Percentiles rank a stretch among this genome's conserved stretches.
Conservation (phyloP, 768 basidiomycete species). For the Leccinum broughii region DNA sequence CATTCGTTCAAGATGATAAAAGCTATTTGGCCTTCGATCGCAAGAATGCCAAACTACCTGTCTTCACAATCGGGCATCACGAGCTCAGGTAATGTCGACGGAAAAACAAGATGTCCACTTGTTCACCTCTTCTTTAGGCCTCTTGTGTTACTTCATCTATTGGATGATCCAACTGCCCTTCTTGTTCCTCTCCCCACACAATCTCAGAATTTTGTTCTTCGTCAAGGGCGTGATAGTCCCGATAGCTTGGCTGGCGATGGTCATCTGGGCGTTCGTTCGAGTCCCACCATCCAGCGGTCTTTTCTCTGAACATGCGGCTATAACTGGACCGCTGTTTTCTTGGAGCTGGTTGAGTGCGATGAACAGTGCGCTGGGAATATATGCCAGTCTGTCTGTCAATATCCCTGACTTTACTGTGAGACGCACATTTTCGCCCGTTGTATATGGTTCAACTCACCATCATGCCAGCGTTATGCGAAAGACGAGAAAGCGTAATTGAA, state of each 20-base stretch:
- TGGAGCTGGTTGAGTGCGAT: constrained; percentile 81
- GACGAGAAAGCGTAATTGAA: constrained; percentile 39
- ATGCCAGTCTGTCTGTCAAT: constrained; percentile 72
- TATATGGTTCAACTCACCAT: background rate
- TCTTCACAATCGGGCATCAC: constrained; percentile 60
- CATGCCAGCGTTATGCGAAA: constrained; percentile 66
- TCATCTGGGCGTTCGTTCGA: constrained; percentile 78
- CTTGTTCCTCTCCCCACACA: constrained; percentile 74
- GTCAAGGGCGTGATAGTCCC: constrained; percentile 68
- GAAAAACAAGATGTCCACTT: background rate
- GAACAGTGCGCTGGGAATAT: constrained; percentile 76
- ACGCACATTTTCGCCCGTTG: background rate
- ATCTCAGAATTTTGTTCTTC: constrained; percentile 74
- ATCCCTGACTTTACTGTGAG: constrained; percentile 80
- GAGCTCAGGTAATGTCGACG: constrained; percentile 44
- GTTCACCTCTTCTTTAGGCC: constrained; percentile 38
- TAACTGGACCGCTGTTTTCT: constrained; percentile 50
- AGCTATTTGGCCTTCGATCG: constrained; percentile 78
- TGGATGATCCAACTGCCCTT: constrained; percentile 79
- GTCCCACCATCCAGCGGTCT: constrained; percentile 64
- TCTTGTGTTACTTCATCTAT: constrained; percentile 75
- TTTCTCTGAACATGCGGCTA: constrained; percentile 47
- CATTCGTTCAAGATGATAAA: constrained; percentile 56
- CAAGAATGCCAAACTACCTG: constrained; percentile 63
- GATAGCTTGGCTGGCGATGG: constrained; percentile 63